These are phyloP conservation scores for Steccherinum ochraceum DNA, from an alignment of 768 basidiomycete genomes.

Conservation along the genomic window DNA sequence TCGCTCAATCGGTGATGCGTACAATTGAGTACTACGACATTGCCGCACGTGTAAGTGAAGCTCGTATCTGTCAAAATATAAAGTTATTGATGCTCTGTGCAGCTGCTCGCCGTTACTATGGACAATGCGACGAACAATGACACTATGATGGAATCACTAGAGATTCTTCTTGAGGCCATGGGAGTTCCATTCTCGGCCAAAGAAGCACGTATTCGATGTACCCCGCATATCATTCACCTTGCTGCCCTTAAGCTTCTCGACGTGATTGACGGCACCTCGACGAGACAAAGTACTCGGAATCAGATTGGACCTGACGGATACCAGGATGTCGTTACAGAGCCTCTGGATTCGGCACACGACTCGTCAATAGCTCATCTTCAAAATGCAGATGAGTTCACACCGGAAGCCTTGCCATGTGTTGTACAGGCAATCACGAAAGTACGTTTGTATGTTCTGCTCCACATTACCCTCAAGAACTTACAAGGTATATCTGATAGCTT, in stretches of 20 bases:
- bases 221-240: not conserved
- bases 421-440: not conserved
- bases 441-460: not conserved
- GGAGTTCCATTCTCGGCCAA: not conserved
- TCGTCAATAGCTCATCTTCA: not conserved
- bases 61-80: too few species aligned
- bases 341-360: not conserved
- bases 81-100: not conserved
- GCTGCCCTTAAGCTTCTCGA: not conserved
- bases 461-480: not conserved
- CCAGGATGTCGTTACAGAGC: not conserved
- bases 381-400: not conserved
- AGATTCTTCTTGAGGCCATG: not conserved
- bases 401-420: not conserved
- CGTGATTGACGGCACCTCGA: not conserved
- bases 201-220: not conserved
- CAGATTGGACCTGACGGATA: not conserved
- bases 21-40: not conserved
- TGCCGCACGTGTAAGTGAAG: not conserved
- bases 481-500: not conserved
- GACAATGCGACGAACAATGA: constrained; percentile 25
- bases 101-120: constrained; percentile 14
- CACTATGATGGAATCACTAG: constrained; percentile 15
- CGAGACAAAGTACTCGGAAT: not conserved
- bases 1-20: not conserved